Base-by-base conservation (phyloP, 768 basidiomycete genomes). In the Rhizopogon salebrosus region DNA sequence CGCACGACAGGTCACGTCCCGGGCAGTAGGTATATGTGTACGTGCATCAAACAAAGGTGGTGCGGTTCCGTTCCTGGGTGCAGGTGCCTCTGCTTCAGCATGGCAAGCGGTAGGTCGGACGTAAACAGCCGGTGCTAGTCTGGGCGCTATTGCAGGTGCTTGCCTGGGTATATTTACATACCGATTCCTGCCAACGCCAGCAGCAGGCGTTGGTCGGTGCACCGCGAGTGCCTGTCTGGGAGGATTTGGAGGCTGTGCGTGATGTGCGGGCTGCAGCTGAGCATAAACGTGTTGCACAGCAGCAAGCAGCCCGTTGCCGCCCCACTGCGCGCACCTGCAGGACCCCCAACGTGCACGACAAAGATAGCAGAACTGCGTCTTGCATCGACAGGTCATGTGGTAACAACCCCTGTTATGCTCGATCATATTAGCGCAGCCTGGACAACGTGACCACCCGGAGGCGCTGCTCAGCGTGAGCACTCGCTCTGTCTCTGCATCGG, bases 261-360 rank as follows among this genome's bases (percentile, higher is more conserved):
- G 72, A 22, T 62, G 57, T 0, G 39, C 59, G 4, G 71, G 77
- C 10, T 73, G 67, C 38, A 76, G 53, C 26, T 63, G 66, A 9
- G 64, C 61, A 34, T 77, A 71, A 18, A 80, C 79, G 20, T 77
- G 69, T 26, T 69, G 68, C 51, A 82, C 84, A 3, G 70, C 75
- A 3, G 56, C 69, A 27, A 76, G 10, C 11, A 68, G 23, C 6
- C 57, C 51, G 3, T 24, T 29, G 58, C 87, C 87, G 20, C 87
- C 85, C 84, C 85, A 89, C 53, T 84, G 82, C 0, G 75, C 72
- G 56, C 87, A 89, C 0, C 0, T 13, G 57, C 88, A 90, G 1
- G 67, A 72, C 68, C 86, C 87, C 87, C 87, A 90, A 3, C 53
- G 69, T 22, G 59, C 75, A 71, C 74, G 48, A 72, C 82, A 75